Evolutionary conservation across 2,329 filamentous ascomycete species (phyloP), one percentile per base, ranked within the genome.

Genomic region (Sporothrix euskadiensis): DNA sequence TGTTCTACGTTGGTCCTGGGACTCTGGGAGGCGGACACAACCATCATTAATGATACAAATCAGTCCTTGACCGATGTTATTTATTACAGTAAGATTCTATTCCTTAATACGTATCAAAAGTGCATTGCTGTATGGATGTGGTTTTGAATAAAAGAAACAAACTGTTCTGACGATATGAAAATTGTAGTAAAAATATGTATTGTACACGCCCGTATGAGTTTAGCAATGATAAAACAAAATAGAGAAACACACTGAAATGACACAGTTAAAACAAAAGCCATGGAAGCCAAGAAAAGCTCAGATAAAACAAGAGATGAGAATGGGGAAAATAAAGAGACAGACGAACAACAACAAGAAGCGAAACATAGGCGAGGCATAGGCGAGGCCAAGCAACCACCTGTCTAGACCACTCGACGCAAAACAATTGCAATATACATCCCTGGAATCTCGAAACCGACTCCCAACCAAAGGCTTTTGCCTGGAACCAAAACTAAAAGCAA

Each of bases 181-280:
- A 10, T 47, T 9, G 52, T 12, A 26, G n/a, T 26, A 26, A 14
- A 44, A 59, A 47, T 16, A 44, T 68, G 26, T 65, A 30, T 68
- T 52, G 65, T 68, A 68, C 65, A 68, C 44, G 65, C 65, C 61
- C 44, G 65, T 68, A 52, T 68, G 65, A 52, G 32, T 66, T 30
- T 16, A 35, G 16, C 26, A 68, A 52, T 49, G 26, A 35, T 6
- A 52, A 68, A 14, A 35, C 3, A 6, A 52, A 7, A 26, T 2
- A 56, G 2, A 56, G 35, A 59, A 39, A n/a, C 57, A 61, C 30
- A 39, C 26, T 14, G 54, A 57, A 61, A 61, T 3, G n/a, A 3
- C 26, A 68, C 14, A 6, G n/a, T 12, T 9, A 26, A 65, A 68
- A 49, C 65, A 35, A 8, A 35, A 68, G 47, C 22, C 22, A 68